Evolutionary conservation across 352 stramenopile species (phyloP).

Genomic region (Pilasporangium apinafurcum): DNA sequence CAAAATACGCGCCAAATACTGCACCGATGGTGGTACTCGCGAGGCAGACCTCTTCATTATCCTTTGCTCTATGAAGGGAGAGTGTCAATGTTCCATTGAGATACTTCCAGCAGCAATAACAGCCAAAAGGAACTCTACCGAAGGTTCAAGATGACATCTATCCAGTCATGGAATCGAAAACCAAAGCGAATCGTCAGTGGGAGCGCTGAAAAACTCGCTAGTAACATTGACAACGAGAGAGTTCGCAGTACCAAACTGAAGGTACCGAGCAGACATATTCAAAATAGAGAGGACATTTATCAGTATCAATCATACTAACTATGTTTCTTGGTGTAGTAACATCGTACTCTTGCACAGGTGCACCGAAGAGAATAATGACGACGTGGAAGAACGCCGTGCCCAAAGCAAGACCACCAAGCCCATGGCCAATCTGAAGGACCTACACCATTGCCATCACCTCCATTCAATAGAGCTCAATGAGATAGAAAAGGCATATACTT

Average conservation of each 20-base stretch:
- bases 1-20: slow-evolving; percentile 60
- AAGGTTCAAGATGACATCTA: slow-evolving; percentile 48
- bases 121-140: slow-evolving; percentile 13
- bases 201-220: slow-evolving; percentile 39
- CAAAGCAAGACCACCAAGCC: slow-evolving; percentile 20
- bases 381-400: slow-evolving; percentile 47
- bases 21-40: slow-evolving; percentile 49
- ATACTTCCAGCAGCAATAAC: background rate
- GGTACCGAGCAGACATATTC: slow-evolving; percentile 2
- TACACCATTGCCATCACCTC: background rate
- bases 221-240: slow-evolving; percentile 45
- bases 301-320: too few relatives aligned
- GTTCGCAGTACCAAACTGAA: slow-evolving; percentile 58
- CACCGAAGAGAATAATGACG: slow-evolving; percentile 67
- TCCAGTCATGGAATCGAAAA: slow-evolving; percentile 23
- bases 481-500: too few relatives aligned
- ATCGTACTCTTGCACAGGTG: slow-evolving; percentile 51
- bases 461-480: background rate
- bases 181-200: slow-evolving; percentile 39
- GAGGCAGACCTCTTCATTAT: slow-evolving; percentile 35
- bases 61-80: slow-evolving; percentile 20
- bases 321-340: background rate
- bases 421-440: slow-evolving; percentile 7
- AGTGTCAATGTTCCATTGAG: too few relatives aligned
- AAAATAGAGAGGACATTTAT: background rate